Evolutionary conservation across 257 asterid species (phyloP).

Genomic region (Forsythia suspensa): DNA sequence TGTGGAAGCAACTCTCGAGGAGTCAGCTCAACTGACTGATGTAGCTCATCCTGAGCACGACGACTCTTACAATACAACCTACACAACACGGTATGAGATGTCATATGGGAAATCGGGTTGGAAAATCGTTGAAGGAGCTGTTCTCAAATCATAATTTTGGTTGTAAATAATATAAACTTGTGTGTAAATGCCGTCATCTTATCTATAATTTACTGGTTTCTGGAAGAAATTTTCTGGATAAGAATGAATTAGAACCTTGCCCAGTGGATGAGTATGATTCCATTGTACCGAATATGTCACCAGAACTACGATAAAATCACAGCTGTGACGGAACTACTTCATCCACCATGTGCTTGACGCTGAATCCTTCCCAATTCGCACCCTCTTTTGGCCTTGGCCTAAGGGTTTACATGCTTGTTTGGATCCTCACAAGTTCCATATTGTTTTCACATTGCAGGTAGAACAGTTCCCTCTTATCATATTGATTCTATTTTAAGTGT

Average conservation of each 20-base stretch:
- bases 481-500: too few relatives aligned
- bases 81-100: slow-evolving; percentile 87
- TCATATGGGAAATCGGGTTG: slow-evolving; percentile 65
- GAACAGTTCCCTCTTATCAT: too few relatives aligned
- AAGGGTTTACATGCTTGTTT: not conserved
- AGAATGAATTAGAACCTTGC: not conserved
- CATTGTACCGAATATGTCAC: not conserved
- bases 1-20: slow-evolving; percentile 93
- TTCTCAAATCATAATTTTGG: slow-evolving; percentile 57
- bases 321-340: not conserved
- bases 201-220: slow-evolving; percentile 6
- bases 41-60: slow-evolving; percentile 67
- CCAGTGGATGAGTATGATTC: not conserved
- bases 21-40: slow-evolving; percentile 81
- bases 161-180: slow-evolving; percentile 18
- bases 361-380: not conserved
- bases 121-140: slow-evolving; percentile 97
- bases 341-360: not conserved
- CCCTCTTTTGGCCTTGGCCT: not conserved
- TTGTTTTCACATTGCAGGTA: too few relatives aligned
- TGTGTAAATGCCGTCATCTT: slow-evolving; percentile 33
- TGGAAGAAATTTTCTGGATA: not conserved
- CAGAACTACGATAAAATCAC: not conserved
- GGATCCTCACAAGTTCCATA: too few relatives aligned
- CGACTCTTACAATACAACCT: slow-evolving; percentile 67